Evolutionary conservation across 371 early-diverging fungal genomes (phyloP), one percentile per base, ranked within the genome.

Genomic region (Smittium culicis): DNA sequence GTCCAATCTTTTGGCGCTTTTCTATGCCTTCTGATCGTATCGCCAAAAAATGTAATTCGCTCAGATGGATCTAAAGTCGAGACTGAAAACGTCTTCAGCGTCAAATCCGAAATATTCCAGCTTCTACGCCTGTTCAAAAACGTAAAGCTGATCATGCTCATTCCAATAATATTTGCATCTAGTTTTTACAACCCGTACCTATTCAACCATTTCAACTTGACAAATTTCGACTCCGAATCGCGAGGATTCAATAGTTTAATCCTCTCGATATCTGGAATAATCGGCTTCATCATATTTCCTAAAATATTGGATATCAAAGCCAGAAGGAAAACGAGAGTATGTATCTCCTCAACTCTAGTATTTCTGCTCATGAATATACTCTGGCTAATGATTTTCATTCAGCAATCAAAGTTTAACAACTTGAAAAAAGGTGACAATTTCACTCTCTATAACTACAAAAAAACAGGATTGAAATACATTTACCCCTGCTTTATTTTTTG

Each of bases 181-280:
- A 34, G 77, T 70, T 87, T 85, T 79, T 80, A 85, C 74, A 87
- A 88, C 74, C 76, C 83, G 2, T 87, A 87, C 73, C 88, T 86
- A 65, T 82, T 82, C 66, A 76, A 70, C 1, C 63, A 66, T 32
- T 71, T 71, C 68, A 75, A 75, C 34, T 75, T 66, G 68, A 78
- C 77, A 55, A 67, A 71, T 66, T 87, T 87, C 69, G 78, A 79
- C 58, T 67, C 78, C 35, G 80, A 84, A 29, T 80, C 86, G 3
- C 79, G 86, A 58, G 77, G 77, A 0, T 77, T 88, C 68, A 88
- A 88, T 73, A 82, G 82, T 61, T 70, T 80, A 34, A 75, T 82
- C 66, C 87, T 87, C 70, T 88, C 87, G 88, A 67, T 72, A 24
- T 75, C 86, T 66, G 86, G 87, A 72, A 86, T 86, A 34, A 16